Evolutionary conservation across 2,329 filamentous ascomycete genomes (phyloP), one percentile per base, ranked within the genome.

Genomic region (Ceratocystis colombiana): DNA sequence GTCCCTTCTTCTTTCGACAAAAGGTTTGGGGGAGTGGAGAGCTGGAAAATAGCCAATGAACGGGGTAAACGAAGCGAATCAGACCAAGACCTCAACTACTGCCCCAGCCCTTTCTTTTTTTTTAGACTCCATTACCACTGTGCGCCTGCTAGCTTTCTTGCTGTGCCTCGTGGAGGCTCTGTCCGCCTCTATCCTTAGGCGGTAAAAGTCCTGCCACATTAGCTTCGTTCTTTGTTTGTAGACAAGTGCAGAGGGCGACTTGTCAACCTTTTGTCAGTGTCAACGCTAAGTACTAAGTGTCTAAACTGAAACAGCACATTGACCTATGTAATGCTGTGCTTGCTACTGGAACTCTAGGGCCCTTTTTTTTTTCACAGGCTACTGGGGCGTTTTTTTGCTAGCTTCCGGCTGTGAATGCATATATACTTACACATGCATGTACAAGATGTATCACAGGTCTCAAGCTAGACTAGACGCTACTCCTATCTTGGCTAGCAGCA

Each of bases 391-490:
- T 41, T 41, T 41, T 53, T 10, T 53, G n/a, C 46, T 57, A 30
- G 53, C 53, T 57, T 57, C 53, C 22, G 53, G 28, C 20, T 33
- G 1, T 28, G 12, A 57, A 59, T 59, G 55, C 28, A 37, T 37
- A 17, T 59, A n/a, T n/a, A 59, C 20, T 25, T 25, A 55, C 20
- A 55, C 22, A 55, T 28, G 12, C 28, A 57, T 30, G 25, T 53
- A 22, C 48, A 20, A 8, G 5, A 8, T 6, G 48, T 59, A 59
- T 37, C 28, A 37, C 55, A 59, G 55, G 55, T 59, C 55, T 59
- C 55, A 25, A n/a, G 55, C 55, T 59, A 33, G 55, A 28, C n/a
- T n/a, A 7, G 55, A 20, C 55, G 55, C 55, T 59, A 59, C 55
- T 37, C 55, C 28, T n/a, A 37, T 17, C 10, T 59, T 33, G 55